Conservation (phyloP, 257 asterid genomes). For the Solanum paucissectum region DNA sequence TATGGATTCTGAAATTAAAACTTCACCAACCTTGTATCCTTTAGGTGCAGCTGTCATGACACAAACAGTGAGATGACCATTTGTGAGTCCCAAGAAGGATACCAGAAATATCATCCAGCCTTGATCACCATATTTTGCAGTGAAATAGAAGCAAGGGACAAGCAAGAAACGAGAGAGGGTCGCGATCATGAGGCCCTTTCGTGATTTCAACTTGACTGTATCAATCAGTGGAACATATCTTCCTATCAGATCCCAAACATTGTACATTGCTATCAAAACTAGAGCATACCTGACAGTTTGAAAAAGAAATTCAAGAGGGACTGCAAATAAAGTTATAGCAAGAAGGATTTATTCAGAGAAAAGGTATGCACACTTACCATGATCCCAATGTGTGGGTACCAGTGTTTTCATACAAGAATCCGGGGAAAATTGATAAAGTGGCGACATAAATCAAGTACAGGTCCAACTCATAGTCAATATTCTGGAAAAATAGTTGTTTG, state of each 20-base stretch:
- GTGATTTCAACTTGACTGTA: conserved; percentile 11
- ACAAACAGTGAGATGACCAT: conserved; percentile 35
- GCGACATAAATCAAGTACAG: conserved; percentile 54
- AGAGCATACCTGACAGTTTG: conserved; percentile 18
- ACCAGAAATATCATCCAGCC: conserved; percentile 37
- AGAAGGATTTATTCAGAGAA: neutral
- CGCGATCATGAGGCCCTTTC: conserved; percentile 21
- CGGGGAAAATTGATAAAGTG: neutral
- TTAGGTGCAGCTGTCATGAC: conserved; percentile 26
- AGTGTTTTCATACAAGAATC: conserved; percentile 38
- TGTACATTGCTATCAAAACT: conserved; percentile 24
- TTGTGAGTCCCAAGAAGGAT: conserved; percentile 28
- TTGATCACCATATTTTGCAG: conserved; percentile 37
- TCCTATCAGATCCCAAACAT: conserved; percentile 18
- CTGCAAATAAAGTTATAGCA: neutral
- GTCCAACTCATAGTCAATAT: conserved; percentile 50
- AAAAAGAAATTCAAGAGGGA: neutral
- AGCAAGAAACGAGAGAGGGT: conserved; percentile 22
- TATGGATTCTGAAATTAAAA: neutral
- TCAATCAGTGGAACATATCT: conserved; percentile 22
- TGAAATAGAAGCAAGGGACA: conserved; percentile 29
- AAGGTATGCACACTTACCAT: conserved; percentile 36
- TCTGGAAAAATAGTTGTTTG: conserved; percentile 39
- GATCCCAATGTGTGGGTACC: conserved; percentile 59
- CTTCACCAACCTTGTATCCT: conserved; percentile 28